These are phyloP conservation scores for Nakazawaea molendinolei DNA, from an alignment of 805 yeast species.

Conservation along the genomic window DNA sequence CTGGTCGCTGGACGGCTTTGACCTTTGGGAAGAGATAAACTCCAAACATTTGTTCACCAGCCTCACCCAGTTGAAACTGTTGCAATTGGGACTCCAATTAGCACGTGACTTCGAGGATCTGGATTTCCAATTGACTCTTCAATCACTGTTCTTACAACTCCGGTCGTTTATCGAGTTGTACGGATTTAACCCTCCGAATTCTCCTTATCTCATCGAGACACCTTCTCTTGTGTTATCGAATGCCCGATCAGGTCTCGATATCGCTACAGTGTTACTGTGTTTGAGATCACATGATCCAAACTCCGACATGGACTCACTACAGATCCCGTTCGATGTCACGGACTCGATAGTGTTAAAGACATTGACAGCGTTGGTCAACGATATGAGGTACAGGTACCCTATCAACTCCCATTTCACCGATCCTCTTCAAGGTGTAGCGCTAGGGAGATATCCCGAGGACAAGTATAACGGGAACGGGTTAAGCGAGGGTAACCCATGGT, in stretches of 20 bases:
- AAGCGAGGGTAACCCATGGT: slow-evolving; percentile 92
- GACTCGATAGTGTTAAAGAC: slow-evolving; percentile 58
- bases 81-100: slow-evolving; percentile 46
- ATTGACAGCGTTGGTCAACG: slow-evolving; percentile 50
- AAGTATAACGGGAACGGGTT: slow-evolving; percentile 68
- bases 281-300: slow-evolving; percentile 37
- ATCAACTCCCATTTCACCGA: slow-evolving; percentile 49
- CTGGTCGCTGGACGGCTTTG: slow-evolving; percentile 72
- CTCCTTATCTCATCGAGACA: slow-evolving; percentile 64
- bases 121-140: slow-evolving; percentile 24
- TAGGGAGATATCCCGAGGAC: slow-evolving; percentile 94
- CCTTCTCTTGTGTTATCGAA: slow-evolving; percentile 38
- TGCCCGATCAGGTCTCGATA: slow-evolving; percentile 67
- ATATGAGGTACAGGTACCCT: slow-evolving; percentile 73
- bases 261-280: slow-evolving; percentile 56
- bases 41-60: slow-evolving; percentile 77
- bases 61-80: slow-evolving; percentile 64
- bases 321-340: slow-evolving; percentile 56
- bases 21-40: slow-evolving; percentile 86
- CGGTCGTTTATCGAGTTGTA: slow-evolving; percentile 31
- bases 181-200: slow-evolving; percentile 31
- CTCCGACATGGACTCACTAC: not conserved
- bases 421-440: slow-evolving; percentile 45
- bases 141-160: slow-evolving; percentile 26
- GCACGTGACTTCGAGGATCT: slow-evolving; percentile 25